These are phyloP conservation scores for Neofusicoccum kwambonambiense DNA, from an alignment of 2,329 filamentous ascomycete species.

Conservation along the genomic window DNA sequence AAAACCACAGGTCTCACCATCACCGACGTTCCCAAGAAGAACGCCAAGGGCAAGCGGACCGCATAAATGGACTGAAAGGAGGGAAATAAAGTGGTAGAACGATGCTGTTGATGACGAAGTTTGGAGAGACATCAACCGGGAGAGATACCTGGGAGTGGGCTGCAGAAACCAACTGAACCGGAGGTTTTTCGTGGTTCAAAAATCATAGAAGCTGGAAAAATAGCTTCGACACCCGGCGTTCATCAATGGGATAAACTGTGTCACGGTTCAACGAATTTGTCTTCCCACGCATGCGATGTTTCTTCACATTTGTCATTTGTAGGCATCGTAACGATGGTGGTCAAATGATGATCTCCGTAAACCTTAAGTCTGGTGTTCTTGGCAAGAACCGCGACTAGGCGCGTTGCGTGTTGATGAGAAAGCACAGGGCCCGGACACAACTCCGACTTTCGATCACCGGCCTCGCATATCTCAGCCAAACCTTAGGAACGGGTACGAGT, in stretches of 20 bases:
- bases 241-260: conserved; percentile 16
- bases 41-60: conserved; percentile 55
- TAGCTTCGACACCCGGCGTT: conserved; percentile 10
- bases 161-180: conserved; percentile 8
- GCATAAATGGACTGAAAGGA: conserved; percentile 9
- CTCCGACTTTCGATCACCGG: too few relatives aligned
- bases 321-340: too few relatives aligned
- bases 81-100: not conserved
- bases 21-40: conserved; percentile 62
- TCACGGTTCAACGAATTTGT: conserved; percentile 2
- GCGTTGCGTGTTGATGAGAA: too few relatives aligned
- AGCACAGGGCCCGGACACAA: too few relatives aligned
- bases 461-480: too few relatives aligned
- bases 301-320: not conserved
- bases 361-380: too few relatives aligned
- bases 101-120: conserved; percentile 7
- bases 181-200: conserved; percentile 38
- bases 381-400: too few relatives aligned
- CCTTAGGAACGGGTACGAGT: too few relatives aligned
- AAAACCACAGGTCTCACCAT: conserved; percentile 53
- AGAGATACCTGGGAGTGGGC: not conserved
- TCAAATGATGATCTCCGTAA: too few relatives aligned
- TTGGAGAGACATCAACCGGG: not conserved
- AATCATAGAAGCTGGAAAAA: conserved; percentile 11
- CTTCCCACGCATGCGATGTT: not conserved